A percentile compares a stretch with the other conserved stretches of the same genome.
Conservation (phyloP, 1,284 basidiomycete genomes). For the Phlebopus sp. region DNA sequence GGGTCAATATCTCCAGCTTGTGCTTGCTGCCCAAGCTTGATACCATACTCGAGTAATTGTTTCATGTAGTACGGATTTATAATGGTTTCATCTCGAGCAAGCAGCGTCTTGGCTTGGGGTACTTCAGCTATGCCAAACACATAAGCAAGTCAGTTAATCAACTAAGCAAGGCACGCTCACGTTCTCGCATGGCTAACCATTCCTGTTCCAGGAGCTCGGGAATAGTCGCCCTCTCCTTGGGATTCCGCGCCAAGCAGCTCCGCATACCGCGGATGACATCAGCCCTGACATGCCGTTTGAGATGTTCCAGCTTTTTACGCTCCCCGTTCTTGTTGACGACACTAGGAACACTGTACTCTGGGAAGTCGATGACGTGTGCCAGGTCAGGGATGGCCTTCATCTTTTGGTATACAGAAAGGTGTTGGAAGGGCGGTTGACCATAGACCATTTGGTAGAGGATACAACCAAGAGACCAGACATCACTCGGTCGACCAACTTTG, state of each 20-base stretch:
- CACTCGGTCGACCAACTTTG: conserved; percentile 84
- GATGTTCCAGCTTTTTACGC: conserved; percentile 55
- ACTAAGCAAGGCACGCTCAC: conserved; percentile 28
- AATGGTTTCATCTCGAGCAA: conserved; percentile 58
- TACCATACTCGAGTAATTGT: conserved; percentile 65
- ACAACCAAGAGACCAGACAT: conserved; percentile 97
- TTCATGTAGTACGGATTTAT: conserved; percentile 75
- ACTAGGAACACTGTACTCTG: conserved; percentile 46
- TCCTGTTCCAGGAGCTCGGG: conserved; percentile 67
- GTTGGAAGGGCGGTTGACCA: conserved; percentile 89
- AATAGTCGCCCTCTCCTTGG: conserved; percentile 81
- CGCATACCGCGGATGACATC: conserved; percentile 75
- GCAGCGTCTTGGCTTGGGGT: conserved; percentile 32
- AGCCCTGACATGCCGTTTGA: conserved; percentile 60
- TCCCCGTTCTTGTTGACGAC: conserved; percentile 41
- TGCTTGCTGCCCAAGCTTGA: conserved; percentile 47
- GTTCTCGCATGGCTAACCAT: conserved; percentile 62
- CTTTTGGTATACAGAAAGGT: conserved; percentile 80
- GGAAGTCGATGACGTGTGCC: conserved; percentile 71
- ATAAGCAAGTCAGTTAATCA: conserved; percentile 21
- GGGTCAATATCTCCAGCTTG: conserved; percentile 37
- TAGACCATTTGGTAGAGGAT: conserved; percentile 99
- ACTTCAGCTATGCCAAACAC: conserved; percentile 17
- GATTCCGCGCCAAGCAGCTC: conserved; percentile 68
- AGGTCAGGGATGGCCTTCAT: conserved; percentile 85